Conservation (phyloP, 169 alveolate species). For the Prorocentrum cordatum region DNA sequence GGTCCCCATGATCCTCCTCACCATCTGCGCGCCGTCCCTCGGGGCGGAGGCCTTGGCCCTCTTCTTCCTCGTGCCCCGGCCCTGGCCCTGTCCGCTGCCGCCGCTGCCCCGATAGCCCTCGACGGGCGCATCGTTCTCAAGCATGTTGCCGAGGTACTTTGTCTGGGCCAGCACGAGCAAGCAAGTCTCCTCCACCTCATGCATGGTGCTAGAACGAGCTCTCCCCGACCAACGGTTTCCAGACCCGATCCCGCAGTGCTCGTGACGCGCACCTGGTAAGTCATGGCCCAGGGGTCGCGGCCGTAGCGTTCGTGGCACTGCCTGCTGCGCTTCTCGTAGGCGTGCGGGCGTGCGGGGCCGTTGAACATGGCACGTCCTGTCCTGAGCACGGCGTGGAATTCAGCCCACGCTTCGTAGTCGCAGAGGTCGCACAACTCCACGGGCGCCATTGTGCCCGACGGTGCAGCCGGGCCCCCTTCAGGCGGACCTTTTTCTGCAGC, state of each 20-base stretch:
- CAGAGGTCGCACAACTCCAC: slow-evolving; percentile 8
- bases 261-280: slow-evolving; percentile 4
- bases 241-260: slow-evolving; percentile 21
- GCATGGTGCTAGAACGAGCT: neutral
- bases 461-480: neutral
- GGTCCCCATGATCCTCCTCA: no score
- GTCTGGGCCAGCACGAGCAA: neutral
- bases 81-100: neutral
- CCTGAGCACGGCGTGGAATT: neutral
- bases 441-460: neutral
- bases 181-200: slow-evolving; percentile 3
- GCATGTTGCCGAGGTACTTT: no score
- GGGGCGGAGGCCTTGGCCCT: no score
- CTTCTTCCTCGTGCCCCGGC: neutral
- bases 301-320: neutral
- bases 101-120: no score
- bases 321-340: neutral
- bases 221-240: neutral
- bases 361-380: slow-evolving; percentile 15
- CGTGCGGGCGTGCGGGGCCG: neutral
- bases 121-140: no score
- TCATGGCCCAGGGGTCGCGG: slow-evolving; percentile 2
- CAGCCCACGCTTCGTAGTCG: neutral
- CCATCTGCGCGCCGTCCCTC: no score
- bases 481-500: neutral